phyloP scores from a whole-genome alignment of 768 basidiomycete species.

The Dacryopinax primogenitus region DNA sequence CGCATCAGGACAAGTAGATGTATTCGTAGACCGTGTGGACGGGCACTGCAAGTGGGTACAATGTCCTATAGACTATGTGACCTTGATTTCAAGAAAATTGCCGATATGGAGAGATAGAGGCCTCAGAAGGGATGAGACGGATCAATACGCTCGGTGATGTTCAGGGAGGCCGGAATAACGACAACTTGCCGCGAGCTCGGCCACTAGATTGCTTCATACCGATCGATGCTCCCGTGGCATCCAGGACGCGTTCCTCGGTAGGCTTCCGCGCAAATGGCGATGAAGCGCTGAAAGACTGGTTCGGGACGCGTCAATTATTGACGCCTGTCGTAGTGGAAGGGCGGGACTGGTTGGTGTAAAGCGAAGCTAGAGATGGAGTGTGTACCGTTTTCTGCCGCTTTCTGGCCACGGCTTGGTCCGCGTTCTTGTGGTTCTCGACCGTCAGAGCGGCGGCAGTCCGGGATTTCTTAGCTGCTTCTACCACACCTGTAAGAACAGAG shows the following conservation, averaged over 20 bases:
- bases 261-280: neutral
- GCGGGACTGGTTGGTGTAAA: neutral
- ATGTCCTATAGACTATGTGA: too few species aligned
- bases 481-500: neutral
- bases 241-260: neutral
- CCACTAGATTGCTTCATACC: neutral
- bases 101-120: too few species aligned
- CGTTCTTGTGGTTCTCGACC: neutral
- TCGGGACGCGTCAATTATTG: neutral
- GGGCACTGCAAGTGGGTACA: too few species aligned
- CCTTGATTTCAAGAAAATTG: too few species aligned
- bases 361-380: neutral
- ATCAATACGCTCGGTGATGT: neutral
- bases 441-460: neutral
- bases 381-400: slow-evolving; percentile 1
- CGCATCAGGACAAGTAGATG: too few species aligned
- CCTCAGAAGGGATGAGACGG: neutral
- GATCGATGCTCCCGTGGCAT: neutral
- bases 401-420: neutral
- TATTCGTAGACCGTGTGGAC: too few species aligned
- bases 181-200: neutral
- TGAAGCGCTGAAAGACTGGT: neutral
- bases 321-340: neutral
- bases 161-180: neutral
- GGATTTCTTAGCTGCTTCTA: neutral